Conservation (phyloP, 306 rosid species). For the Geum urbanum region DNA sequence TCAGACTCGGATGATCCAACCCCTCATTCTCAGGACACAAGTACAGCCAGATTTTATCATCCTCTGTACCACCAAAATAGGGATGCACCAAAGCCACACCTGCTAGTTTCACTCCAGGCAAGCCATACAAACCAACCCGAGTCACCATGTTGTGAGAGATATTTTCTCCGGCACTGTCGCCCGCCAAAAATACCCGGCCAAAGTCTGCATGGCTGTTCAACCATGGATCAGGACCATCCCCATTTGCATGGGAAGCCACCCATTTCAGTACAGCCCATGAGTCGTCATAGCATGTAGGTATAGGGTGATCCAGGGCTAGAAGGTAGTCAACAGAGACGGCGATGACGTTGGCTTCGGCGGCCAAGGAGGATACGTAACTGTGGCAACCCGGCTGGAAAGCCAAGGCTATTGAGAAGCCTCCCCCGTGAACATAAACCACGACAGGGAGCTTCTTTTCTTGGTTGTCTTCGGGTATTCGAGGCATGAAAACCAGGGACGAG, state of each 20-base stretch:
- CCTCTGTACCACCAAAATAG: slow-evolving; percentile 32
- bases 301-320: slow-evolving; percentile 31
- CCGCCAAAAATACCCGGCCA: slow-evolving; percentile 29
- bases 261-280: slow-evolving; percentile 50
- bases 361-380: slow-evolving; percentile 19
- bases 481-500: no score
- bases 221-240: slow-evolving; percentile 44
- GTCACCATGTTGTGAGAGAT: slow-evolving; percentile 20
- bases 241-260: slow-evolving; percentile 31
- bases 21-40: slow-evolving; percentile 38
- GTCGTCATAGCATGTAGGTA: slow-evolving; percentile 40
- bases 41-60: slow-evolving; percentile 45
- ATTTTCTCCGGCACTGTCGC: slow-evolving; percentile 49
- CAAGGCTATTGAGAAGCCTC: slow-evolving; percentile 33
- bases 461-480: slow-evolving; percentile 7
- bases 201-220: slow-evolving; percentile 34
- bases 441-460: slow-evolving; percentile 20
- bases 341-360: slow-evolving; percentile 18
- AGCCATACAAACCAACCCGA: slow-evolving; percentile 19
- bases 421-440: slow-evolving; percentile 39
- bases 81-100: slow-evolving; percentile 44
- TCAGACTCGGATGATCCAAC: slow-evolving; percentile 34
- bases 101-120: slow-evolving; percentile 23
- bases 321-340: slow-evolving; percentile 44
- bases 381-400: slow-evolving; percentile 28